A percentile compares a stretch with the other conserved stretches of the same genome.
phyloP scores from a whole-genome alignment of 257 asterid species.

The Striga asiatica region DNA sequence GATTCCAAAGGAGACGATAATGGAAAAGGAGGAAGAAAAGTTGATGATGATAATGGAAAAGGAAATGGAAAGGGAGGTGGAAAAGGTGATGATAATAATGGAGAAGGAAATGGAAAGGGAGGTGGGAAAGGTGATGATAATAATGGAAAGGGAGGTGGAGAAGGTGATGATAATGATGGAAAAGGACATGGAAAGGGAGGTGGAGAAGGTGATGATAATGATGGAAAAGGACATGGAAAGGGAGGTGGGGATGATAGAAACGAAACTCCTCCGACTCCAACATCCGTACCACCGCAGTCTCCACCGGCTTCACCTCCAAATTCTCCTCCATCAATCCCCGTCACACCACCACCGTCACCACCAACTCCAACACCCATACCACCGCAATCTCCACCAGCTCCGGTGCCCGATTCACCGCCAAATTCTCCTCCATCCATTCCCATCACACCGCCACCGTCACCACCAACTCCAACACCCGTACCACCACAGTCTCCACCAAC shows the following conservation, averaged over 20 bases:
- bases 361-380: neutral
- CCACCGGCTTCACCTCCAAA: neutral
- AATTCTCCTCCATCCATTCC: neutral
- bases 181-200: neutral
- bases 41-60: neutral
- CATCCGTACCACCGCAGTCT: slow-evolving; percentile 1
- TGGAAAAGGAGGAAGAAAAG: neutral
- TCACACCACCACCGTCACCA: neutral
- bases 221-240: neutral
- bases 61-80: neutral
- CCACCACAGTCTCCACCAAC: neutral
- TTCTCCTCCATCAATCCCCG: neutral
- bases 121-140: neutral
- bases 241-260: neutral
- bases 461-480: neutral
- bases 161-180: neutral
- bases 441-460: neutral
- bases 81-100: neutral
- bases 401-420: neutral
- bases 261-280: neutral
- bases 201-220: neutral
- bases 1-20: slow-evolving; percentile 1
- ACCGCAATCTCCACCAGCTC: neutral
- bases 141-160: neutral
- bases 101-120: neutral